A percentile compares a stretch with the other conserved stretches of the same genome.
Evolutionary conservation across 495 filamentous ascomycete species (phyloP).

Genomic region (Hypomontagnella monticulosa): DNA sequence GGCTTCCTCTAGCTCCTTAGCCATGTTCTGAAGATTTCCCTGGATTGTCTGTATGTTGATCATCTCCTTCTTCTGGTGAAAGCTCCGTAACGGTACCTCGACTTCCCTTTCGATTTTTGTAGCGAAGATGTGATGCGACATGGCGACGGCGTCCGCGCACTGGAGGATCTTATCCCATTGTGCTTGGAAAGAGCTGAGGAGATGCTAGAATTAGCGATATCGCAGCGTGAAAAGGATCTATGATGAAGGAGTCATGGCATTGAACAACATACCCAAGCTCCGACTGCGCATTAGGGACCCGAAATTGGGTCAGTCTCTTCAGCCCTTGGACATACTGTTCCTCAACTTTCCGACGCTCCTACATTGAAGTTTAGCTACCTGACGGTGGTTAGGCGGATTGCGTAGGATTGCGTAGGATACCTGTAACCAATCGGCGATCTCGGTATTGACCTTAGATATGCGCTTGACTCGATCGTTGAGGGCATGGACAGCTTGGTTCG

Average conservation of each 20-base stretch:
- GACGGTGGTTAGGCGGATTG: constrained; percentile 4
- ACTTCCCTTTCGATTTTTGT: constrained; percentile 90
- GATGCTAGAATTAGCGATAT: constrained; percentile 11
- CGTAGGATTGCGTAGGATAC: constrained; percentile 61
- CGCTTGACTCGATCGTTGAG: constrained; percentile 89
- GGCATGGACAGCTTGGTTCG: constrained; percentile 82
- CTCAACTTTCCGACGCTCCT: constrained; percentile 95
- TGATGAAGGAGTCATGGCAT: constrained; percentile 6
- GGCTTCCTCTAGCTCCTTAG: constrained; percentile 83
- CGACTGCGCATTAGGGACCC: constrained; percentile 73
- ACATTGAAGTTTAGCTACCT: constrained; percentile 34
- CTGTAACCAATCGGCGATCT: constrained; percentile 97
- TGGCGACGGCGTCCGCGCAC: constrained; percentile 80
- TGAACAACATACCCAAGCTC: constrained; percentile 79
- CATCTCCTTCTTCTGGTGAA: constrained; percentile 79
- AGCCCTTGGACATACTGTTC: constrained; percentile 88
- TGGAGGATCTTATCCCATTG: constrained; percentile 93
- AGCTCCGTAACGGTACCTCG: constrained; percentile 81
- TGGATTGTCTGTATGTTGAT: constrained; percentile 84
- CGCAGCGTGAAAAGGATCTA: constrained; percentile 33
- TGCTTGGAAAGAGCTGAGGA: constrained; percentile 79
- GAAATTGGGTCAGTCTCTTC: constrained; percentile 79
- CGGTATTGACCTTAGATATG: constrained; percentile 84
- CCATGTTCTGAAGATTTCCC: constrained; percentile 79
- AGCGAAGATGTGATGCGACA: constrained; percentile 84